Base-by-base conservation (phyloP, 805 yeast genomes). In the Starmerella bombi region DNA sequence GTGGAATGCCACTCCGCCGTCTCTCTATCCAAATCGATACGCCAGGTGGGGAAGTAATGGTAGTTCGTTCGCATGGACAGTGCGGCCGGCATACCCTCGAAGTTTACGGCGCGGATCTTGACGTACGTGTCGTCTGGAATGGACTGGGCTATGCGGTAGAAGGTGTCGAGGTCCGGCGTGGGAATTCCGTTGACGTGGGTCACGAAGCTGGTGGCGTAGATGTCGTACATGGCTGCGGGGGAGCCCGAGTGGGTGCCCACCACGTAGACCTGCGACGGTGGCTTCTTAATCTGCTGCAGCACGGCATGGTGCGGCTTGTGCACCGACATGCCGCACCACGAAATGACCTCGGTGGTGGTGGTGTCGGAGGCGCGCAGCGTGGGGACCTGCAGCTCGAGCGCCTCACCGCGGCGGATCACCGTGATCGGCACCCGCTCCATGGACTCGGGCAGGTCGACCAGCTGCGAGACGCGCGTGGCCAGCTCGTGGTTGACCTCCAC, bases 231-330 rank as follows among this genome's bases (percentile, higher is more conserved):
- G 41, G 75, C 69, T 15, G 91, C 91, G 6, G 95, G 95, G 0
- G 94, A 82, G 5, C 94, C 94, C 28, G 74, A 70, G 32, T 77
- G 70, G 55, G 80, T 72, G 19, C 75, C 67, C 2, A 84, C 77
- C 40, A 84, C 77, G 55, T 85, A 86, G n/a, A 86, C 91, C 40
- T 74, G 75, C 15, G 88, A 77, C 10, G 93, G 94, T 38, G 83
- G 64, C 41, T 71, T 67, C 39, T 73, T 72, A 71, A 81, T 77
- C 29, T 80, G 75, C 62, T 85, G 94, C 47, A 86, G 73, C 15
- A 85, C 94, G 7, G 91, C 88, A 55, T 80, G 93, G 59, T 84
- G 95, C n/a, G 95, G 94, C 29, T 74, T 70, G 56, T 86, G 96
- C 25, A 86, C 59, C 5, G 79, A 62, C 30, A 85, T 77, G 18